Evolutionary conservation across 257 asterid species (phyloP), one percentile per base, ranked within the genome.

Genomic region (Lavandula angustifolia): DNA sequence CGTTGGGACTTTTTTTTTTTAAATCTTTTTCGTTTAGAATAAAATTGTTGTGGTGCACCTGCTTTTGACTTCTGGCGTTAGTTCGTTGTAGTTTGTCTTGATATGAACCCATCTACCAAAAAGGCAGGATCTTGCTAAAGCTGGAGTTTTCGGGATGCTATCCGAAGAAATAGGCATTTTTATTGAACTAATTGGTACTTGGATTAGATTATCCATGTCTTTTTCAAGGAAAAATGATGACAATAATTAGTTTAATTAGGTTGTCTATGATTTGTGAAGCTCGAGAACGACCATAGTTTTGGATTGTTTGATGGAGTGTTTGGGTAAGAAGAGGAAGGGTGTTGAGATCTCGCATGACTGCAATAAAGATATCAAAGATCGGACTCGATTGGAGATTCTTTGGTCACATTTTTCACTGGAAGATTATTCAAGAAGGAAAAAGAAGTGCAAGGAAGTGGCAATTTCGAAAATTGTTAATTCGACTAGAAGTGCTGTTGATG

Each of bases 321-420:
- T 83, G 80, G 79, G 94, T 7, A 89, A 82, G 76, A 89, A 89
- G 81, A 82, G 97, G 71, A 89, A 87, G 68, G 95, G 97, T 27
- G 79, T 70, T 14, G 79, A 79, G 66, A 79, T 79, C 71, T 76
- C 87, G 4, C 18, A 33, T 4, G 73, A 53, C 29, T 43, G 76
- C 66, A 51, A 61, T 37, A 60, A 76, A 46, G 60, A 65, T 52
- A 6, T 52, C 11, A 74, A 69, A 16, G 82, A 78, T 60, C 75
- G 74, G 61, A 53, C 76, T 31, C 75, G 75, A 27, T 41, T 77
- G 65, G 76, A 72, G 4, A 43, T 74, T 50, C 76, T 81, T 33
- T 73, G 81, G 79, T 80, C 95, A 5, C 91, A 83, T 79, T 73
- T 87, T 55, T 87, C 97, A 4, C 64, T 90, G 66, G 95, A 80